These are phyloP conservation scores for Didymella sp. DNA, from an alignment of 2,329 filamentous ascomycete genomes.

Conservation along the genomic window DNA sequence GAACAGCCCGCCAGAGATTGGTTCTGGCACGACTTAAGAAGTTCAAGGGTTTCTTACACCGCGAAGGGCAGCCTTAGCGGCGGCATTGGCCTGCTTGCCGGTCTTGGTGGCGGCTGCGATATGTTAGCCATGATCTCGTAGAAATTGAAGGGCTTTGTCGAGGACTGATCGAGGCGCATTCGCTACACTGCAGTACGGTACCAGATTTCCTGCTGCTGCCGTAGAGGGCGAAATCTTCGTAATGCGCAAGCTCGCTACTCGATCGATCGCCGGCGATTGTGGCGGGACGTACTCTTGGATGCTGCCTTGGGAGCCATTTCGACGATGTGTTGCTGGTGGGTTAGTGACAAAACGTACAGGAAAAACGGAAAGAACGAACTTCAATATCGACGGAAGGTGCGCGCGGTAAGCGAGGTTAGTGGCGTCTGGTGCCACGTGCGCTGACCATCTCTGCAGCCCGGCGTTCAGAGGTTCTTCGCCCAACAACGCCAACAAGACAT, in stretches of 20 bases:
- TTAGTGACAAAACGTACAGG: conserved; percentile 37
- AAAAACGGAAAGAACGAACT: conserved; percentile 32
- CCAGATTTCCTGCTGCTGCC: conserved; percentile 17
- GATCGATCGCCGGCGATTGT: conserved; percentile 19
- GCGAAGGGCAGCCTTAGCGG: conserved; percentile 94
- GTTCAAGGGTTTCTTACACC: conserved; percentile 71
- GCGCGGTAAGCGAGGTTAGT: conserved; percentile 24
- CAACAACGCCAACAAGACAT: conserved; percentile 7
- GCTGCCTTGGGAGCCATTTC: conserved; percentile 52
- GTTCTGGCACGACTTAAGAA: conserved; percentile 58
- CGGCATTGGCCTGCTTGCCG: conserved; percentile 80
- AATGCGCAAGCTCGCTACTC: conserved; percentile 18
- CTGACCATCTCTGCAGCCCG: not conserved
- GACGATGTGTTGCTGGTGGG: conserved; percentile 46
- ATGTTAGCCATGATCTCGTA: conserved; percentile 35
- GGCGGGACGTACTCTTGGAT: conserved; percentile 46
- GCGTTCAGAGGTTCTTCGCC: not conserved
- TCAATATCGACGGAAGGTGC: conserved; percentile 25
- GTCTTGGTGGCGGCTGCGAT: conserved; percentile 65
- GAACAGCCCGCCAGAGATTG: conserved; percentile 60
- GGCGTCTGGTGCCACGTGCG: conserved; percentile 6
- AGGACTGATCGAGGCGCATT: conserved; percentile 32
- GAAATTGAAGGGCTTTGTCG: conserved; percentile 2
- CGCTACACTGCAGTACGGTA: conserved; percentile 27
- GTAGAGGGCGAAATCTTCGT: conserved; percentile 12